A percentile compares a stretch with the other conserved stretches of the same genome.
These are phyloP conservation scores for Teratosphaeria nubilosa DNA, from an alignment of 2,329 filamentous ascomycete genomes.

Conservation along the genomic window DNA sequence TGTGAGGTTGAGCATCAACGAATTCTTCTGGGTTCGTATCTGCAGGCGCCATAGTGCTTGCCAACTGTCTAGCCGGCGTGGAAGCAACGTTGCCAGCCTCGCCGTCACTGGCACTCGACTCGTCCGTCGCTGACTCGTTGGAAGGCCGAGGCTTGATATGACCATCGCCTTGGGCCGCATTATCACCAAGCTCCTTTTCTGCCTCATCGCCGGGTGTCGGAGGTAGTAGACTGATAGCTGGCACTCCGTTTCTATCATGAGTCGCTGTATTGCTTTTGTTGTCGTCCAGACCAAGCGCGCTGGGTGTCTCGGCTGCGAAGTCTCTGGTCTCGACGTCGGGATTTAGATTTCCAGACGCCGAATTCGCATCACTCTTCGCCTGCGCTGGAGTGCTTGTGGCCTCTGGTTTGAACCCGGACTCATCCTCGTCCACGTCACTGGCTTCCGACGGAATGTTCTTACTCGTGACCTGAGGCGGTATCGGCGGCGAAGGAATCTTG, in stretches of 20 bases:
- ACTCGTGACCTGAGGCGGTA: conserved; percentile 61
- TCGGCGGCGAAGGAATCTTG: conserved; percentile 42
- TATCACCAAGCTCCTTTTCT: conserved; percentile 9
- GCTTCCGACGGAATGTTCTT: conserved; percentile 56
- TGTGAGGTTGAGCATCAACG: neutral
- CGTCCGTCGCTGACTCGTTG: conserved; percentile 1
- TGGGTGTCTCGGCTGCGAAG: conserved; percentile 9
- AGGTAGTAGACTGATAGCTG: conserved; percentile 25
- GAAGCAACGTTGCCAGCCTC: neutral
- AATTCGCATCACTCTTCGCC: neutral
- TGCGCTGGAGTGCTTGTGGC: conserved; percentile 5
- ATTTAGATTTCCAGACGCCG: conserved; percentile 2
- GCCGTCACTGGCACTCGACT: conserved; percentile 5
- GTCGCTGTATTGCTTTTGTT: neutral
- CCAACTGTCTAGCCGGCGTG: neutral
- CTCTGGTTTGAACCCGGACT: conserved; percentile 4
- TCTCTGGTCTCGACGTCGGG: conserved; percentile 9
- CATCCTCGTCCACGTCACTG: conserved; percentile 41
- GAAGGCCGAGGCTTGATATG: neutral
- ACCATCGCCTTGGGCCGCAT: neutral
- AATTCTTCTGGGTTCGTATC: neutral
- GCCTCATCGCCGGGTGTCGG: conserved; percentile 26
- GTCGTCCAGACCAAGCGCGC: neutral
- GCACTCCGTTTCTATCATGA: conserved; percentile 8
- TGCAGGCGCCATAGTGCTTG: neutral